Percentiles rank a stretch among this genome's conserved stretches.
Conservation (phyloP, 1,284 basidiomycete species). For the Phylloboletellus chloephorus region DNA sequence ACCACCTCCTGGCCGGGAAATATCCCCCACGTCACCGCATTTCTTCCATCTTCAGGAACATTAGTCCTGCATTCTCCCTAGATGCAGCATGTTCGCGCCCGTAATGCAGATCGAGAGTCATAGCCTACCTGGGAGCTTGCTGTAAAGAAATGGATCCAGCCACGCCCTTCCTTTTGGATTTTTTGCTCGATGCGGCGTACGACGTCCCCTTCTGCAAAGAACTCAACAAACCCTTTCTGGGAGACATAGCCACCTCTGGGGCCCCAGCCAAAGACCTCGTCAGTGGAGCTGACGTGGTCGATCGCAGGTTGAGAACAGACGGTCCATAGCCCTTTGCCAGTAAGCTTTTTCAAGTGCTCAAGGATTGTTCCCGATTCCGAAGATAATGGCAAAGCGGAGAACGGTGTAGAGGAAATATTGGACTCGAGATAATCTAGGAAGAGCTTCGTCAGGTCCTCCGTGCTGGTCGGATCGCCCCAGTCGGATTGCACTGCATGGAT, state of each 20-base stretch:
- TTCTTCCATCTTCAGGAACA: conserved; percentile 73
- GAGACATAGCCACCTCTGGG: conserved; percentile 90
- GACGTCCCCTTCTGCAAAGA: conserved; percentile 72
- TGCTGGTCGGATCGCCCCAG: conserved; percentile 77
- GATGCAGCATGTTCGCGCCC: background rate
- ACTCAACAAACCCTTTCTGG: conserved; percentile 97
- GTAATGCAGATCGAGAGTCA: background rate
- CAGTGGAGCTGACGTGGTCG: conserved; percentile 70
- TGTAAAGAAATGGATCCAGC: conserved; percentile 83
- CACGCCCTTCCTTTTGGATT: conserved; percentile 50
- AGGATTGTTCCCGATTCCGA: conserved; percentile 84
- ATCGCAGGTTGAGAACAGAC: conserved; percentile 96
- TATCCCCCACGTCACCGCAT: conserved; percentile 98
- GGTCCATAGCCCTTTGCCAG: conserved; percentile 83
- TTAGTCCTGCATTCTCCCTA: conserved; percentile 84
- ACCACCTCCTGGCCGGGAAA: conserved; percentile 96
- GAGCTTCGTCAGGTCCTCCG: conserved; percentile 70
- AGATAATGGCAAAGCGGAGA: conserved; percentile 83
- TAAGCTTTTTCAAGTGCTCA: conserved; percentile 73
- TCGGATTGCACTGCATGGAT: conserved; percentile 62
- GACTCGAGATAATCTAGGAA: conserved; percentile 80
- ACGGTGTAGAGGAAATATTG: conserved; percentile 73
- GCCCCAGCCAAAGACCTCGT: conserved; percentile 87
- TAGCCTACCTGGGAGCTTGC: conserved; percentile 65
- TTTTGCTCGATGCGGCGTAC: conserved; percentile 61